Conservation (phyloP, 352 stramenopile genomes). For the Elongisporangium prolatum region DNA sequence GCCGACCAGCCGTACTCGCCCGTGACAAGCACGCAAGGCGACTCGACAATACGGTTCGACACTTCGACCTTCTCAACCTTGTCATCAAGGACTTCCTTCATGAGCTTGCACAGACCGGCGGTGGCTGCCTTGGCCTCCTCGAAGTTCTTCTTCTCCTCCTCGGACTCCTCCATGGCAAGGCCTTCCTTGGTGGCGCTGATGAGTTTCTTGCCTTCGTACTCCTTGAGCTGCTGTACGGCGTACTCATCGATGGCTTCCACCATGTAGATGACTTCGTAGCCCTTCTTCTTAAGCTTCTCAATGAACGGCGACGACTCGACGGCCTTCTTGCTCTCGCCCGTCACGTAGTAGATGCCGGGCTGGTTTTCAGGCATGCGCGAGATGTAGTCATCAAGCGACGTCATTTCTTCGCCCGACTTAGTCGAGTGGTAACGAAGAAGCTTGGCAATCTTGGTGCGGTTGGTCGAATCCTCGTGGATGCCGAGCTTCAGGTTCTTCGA, state of each 20-base stretch:
- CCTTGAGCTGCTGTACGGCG: conserved; percentile 99
- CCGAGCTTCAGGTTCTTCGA: conserved; percentile 99
- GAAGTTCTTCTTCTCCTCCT: conserved; percentile 98
- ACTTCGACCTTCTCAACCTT: conserved; percentile 99
- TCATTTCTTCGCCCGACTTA: conserved; percentile 97
- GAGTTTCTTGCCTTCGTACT: conserved; percentile 99
- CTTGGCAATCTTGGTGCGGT: conserved; percentile 99
- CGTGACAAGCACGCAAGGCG: conserved; percentile 98
- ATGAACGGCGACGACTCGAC: conserved; percentile 99
- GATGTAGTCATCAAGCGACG: conserved; percentile 99
- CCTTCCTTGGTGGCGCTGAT: conserved; percentile 98
- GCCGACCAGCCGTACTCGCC: conserved; percentile 99
- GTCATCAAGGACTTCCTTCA: conserved; percentile 99
- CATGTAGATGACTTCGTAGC: conserved; percentile 99
- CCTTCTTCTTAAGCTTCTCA: conserved; percentile 99
- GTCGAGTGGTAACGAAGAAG: conserved; percentile 98
- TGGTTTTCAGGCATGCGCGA: conserved; percentile 95
- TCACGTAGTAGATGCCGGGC: conserved; percentile 99
- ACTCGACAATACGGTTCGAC: conserved; percentile 98
- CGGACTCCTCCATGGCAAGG: conserved; percentile 94
- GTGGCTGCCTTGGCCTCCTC: conserved; percentile 98
- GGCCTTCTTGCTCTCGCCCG: conserved; percentile 98
- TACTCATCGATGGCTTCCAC: conserved; percentile 99
- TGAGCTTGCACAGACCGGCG: conserved; percentile 98
- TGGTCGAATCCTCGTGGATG: conserved; percentile 99